Evolutionary conservation across 192 early-diverging fungal genomes (phyloP).

Genomic region (Linnemannia elongata): DNA sequence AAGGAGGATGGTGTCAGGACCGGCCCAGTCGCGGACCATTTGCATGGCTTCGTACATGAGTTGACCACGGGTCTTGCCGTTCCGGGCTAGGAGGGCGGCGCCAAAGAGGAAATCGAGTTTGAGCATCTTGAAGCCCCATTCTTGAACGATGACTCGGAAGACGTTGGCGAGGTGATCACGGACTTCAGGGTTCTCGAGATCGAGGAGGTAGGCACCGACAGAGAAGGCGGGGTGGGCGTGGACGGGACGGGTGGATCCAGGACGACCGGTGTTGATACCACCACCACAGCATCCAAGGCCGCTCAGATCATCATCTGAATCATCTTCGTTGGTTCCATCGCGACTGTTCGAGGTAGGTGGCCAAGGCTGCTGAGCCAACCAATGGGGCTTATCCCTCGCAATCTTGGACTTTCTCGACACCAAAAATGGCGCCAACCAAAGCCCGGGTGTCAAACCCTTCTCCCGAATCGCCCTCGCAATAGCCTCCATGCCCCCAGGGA

Average conservation of each 20-base stretch:
- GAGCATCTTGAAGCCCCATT: conserved; percentile 65
- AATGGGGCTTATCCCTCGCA: conserved; percentile 61
- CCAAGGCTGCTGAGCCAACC: conserved; percentile 48
- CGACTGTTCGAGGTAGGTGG: too few species aligned
- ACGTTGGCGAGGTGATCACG: conserved; percentile 56
- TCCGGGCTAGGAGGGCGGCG: conserved; percentile 58
- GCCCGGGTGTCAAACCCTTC: conserved; percentile 55
- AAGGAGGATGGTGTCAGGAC: conserved; percentile 58
- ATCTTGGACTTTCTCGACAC: conserved; percentile 56
- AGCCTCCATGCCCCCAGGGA: conserved; percentile 60
- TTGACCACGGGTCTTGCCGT: conserved; percentile 62
- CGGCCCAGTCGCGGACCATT: conserved; percentile 56
- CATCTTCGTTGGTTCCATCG: background rate
- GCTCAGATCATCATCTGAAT: background rate
- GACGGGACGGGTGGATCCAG: conserved; percentile 9
- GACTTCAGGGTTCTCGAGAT: conserved; percentile 59
- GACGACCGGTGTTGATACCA: background rate
- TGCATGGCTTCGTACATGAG: conserved; percentile 67
- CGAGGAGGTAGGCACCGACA: conserved; percentile 61
- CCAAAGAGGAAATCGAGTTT: conserved; percentile 69
- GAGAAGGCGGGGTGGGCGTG: conserved; percentile 58
- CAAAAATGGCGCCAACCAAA: conserved; percentile 67
- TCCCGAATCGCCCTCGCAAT: conserved; percentile 53
- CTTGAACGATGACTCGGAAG: conserved; percentile 56
- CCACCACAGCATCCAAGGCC: conserved; percentile 22